Evolutionary conservation across 2,329 filamentous ascomycete genomes (phyloP).

Genomic region (Aspergillus fumigatus): DNA sequence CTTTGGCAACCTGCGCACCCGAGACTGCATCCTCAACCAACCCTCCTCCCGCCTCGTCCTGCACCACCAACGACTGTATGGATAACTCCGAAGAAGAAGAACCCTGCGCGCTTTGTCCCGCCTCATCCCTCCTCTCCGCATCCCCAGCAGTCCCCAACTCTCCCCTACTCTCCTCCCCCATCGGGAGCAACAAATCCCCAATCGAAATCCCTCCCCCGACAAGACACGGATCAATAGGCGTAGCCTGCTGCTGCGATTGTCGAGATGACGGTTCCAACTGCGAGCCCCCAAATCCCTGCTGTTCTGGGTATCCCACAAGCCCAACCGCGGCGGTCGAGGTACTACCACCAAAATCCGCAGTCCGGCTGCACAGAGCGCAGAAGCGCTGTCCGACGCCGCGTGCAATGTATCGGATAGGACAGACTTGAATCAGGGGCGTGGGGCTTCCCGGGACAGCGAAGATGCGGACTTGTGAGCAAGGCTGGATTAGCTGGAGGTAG

Average conservation of each 20-base stretch:
- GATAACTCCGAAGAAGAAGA: not conserved
- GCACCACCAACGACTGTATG: not conserved
- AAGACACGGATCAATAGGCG: not conserved
- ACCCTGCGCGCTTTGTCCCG: not conserved
- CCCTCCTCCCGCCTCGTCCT: not conserved
- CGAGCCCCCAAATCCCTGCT: not conserved
- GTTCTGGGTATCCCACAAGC: not conserved
- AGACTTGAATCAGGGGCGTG: constrained; percentile 11
- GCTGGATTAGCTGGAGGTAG: constrained; percentile 17
- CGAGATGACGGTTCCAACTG: not conserved
- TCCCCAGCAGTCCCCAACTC: not conserved
- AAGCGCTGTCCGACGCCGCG: constrained; percentile 1
- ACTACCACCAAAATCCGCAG: not conserved
- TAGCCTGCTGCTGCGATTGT: not conserved
- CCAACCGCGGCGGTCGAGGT: not conserved
- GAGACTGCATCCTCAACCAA: not conserved
- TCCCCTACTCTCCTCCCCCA: not conserved
- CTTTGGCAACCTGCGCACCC: not conserved
- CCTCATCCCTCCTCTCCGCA: not conserved
- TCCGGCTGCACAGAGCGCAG: not conserved
- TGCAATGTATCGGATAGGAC: not conserved
- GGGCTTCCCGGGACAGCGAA: constrained; percentile 8
- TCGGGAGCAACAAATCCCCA: not conserved
- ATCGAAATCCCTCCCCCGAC: not conserved
- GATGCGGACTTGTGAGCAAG: constrained; percentile 9